Evolutionary conservation across 495 filamentous ascomycete genomes (phyloP), one percentile per base, ranked within the genome.

Genomic region (Penicillium simplicissimum): DNA sequence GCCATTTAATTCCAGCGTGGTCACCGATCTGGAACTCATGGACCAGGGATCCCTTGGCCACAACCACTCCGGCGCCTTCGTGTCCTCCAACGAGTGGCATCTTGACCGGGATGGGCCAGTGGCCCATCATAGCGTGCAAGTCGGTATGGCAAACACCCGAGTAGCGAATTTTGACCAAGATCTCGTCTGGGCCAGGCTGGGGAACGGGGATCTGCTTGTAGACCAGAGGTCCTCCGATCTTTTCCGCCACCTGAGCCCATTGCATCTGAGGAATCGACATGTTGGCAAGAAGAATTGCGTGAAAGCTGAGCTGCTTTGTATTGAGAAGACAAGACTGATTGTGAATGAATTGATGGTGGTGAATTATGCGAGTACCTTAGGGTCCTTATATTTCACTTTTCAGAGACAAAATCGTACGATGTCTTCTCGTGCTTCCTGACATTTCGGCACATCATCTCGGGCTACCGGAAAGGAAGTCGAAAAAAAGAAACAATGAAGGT

Each of bases 81-180:
- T 97, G 93, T n/a, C 93, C 93, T 67, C 93, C 93, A 42, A 97
- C 88, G n/a, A 96, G 81, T 14, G 91, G 90, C 19, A 89, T 74
- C 78, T 96, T 96, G 63, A 84, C 84, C 7, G 79, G 70, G 43
- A 96, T 74, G 11, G 93, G 93, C 92, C 92, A 96, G 78, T 96
- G 90, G 62, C 93, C 92, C 55, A 88, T 90, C 77, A 93, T 81
- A 54, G 92, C 91, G 79, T 95, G 90, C 23, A 92, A 78, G 60
- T 92, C 90, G 0, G 93, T 96, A 80, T 96, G 92, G 81, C 93
- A 96, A 59, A 97, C 93, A 71, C 93, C 93, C 8, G 90, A 89
- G 84, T 88, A 97, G 74, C 91, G 91, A 80, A 97, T 87, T 78
- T 96, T 92, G 74, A 97, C 79, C 40, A 96, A 85, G 63, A 97